These are phyloP conservation scores for Heliamphora ciliata DNA, from an alignment of 179 eudicot species.

Conservation along the genomic window DNA sequence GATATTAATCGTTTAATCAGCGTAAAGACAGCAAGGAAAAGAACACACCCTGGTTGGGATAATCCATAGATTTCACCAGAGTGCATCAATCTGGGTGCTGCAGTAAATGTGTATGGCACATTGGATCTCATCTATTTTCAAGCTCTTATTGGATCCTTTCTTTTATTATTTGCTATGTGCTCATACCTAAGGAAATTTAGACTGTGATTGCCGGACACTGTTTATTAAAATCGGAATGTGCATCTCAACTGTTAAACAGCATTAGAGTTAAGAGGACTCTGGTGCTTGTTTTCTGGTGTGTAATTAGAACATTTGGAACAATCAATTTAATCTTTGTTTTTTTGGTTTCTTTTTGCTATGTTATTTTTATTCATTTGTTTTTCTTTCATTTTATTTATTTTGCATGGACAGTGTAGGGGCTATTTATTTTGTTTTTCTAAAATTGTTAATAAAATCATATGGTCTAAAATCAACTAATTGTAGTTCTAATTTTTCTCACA, in stretches of 20 bases:
- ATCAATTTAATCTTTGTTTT: neutral
- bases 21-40: constrained; percentile 64
- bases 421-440: no score
- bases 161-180: constrained; percentile 1
- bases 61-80: constrained; percentile 78
- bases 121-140: neutral
- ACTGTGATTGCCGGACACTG: no score
- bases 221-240: no score
- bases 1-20: constrained; percentile 76
- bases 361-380: neutral
- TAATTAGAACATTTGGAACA: neutral
- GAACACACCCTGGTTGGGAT: constrained; percentile 67
- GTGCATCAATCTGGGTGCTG: constrained; percentile 50
- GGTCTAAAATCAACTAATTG: neutral
- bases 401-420: no score
- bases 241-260: neutral
- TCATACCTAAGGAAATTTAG: neutral
- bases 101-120: constrained; percentile 72
- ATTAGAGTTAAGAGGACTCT: neutral
- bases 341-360: neutral
- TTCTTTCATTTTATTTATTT: neutral
- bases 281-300: neutral
- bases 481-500: neutral
- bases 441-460: neutral
- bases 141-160: neutral